Evolutionary conservation across 305 asterid genomes (phyloP).

Genomic region (Solanum hybrid): DNA sequence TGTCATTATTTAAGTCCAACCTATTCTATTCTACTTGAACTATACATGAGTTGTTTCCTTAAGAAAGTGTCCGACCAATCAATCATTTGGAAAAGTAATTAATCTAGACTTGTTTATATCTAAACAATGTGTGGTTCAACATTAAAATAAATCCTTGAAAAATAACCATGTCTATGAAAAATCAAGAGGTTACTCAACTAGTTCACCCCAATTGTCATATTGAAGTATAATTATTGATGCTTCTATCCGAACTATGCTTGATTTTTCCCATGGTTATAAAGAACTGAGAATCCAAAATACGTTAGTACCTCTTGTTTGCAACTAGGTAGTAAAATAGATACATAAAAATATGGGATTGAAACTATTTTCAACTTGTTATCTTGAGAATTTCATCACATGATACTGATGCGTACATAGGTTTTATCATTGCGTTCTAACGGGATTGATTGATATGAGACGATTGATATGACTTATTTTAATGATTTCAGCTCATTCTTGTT

Average conservation of each 20-base stretch:
- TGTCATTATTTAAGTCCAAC: no score
- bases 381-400: not conserved
- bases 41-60: no score
- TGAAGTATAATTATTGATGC: conserved; percentile 14
- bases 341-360: conserved; percentile 5
- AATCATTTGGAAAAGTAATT: no score
- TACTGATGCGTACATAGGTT: conserved; percentile 15
- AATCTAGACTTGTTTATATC: no score
- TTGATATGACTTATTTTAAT: not conserved
- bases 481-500: no score
- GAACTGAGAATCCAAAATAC: conserved; percentile 11
- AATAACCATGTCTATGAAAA: no score
- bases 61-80: no score
- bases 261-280: conserved; percentile 20
- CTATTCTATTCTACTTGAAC: no score
- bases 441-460: conserved; percentile 2
- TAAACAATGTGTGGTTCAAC: no score
- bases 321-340: conserved; percentile 11
- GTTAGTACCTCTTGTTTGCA: conserved; percentile 5
- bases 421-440: conserved; percentile 14
- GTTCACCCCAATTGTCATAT: conserved; percentile 25
- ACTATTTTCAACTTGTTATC: conserved; percentile 2
- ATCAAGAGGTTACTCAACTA: no score
- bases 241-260: conserved; percentile 14
- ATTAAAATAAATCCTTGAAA: no score